Conservation (phyloP, 1,284 basidiomycete species). For the Cutaneotrichosporon arboriforme region DNA sequence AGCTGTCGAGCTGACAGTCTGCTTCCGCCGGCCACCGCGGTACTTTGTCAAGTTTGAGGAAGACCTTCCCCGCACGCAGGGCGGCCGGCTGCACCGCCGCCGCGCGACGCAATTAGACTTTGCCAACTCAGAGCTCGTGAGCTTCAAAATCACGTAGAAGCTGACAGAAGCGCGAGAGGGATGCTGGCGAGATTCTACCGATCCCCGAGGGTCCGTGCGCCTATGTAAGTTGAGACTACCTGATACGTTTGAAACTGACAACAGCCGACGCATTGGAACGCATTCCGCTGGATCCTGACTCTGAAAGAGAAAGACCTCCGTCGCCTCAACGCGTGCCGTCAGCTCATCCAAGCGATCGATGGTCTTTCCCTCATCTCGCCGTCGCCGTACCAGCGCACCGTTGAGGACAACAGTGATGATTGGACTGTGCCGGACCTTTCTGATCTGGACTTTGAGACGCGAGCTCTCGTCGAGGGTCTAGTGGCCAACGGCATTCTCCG, state of each 20-base stretch:
- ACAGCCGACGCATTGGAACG: slow-evolving; percentile 40
- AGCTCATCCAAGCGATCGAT: slow-evolving; percentile 1
- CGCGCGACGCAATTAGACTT: slow-evolving; percentile 45
- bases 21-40: slow-evolving; percentile 34
- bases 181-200: slow-evolving; percentile 29
- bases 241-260: not conserved
- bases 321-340: slow-evolving; percentile 19
- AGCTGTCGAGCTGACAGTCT: slow-evolving; percentile 34
- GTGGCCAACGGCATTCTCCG: slow-evolving; percentile 40
- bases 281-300: slow-evolving; percentile 35
- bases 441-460: slow-evolving; percentile 27
- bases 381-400: not conserved
- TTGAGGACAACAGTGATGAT: not conserved
- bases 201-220: slow-evolving; percentile 34
- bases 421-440: slow-evolving; percentile 24
- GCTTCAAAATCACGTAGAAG: not conserved
- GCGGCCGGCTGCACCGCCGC: slow-evolving; percentile 17
- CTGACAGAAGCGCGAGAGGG: slow-evolving; percentile 27
- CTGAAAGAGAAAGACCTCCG: slow-evolving; percentile 15
- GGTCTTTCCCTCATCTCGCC: not conserved
- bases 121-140: slow-evolving; percentile 16
- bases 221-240: slow-evolving; percentile 21
- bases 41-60: slow-evolving; percentile 29
- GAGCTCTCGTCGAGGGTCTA: slow-evolving; percentile 43
- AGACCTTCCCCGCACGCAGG: not conserved